These are phyloP conservation scores for Limnanthes douglasii DNA, from an alignment of 345 rosid species.

Conservation along the genomic window DNA sequence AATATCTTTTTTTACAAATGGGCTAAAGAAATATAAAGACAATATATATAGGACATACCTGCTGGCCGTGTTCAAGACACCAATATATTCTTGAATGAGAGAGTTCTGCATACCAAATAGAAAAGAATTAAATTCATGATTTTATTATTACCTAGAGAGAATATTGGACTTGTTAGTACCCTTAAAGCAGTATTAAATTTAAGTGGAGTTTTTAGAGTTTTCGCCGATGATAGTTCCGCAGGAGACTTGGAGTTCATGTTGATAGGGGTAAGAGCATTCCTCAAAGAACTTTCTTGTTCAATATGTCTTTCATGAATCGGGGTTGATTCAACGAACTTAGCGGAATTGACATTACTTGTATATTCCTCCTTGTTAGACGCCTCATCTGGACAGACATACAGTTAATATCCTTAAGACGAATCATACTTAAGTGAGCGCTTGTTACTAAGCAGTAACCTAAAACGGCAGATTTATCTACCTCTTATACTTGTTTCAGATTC, in stretches of 20 bases:
- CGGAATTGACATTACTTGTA: neutral
- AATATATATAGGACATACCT: conserved; percentile 23
- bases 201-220: conserved; percentile 35
- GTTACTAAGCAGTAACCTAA: conserved; percentile 1
- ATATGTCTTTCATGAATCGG: conserved; percentile 11
- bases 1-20: too few relatives aligned
- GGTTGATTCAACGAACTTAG: conserved; percentile 4
- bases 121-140: conserved; percentile 4
- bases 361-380: conserved; percentile 11
- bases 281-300: conserved; percentile 24
- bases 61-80: conserved; percentile 60
- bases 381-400: conserved; percentile 8
- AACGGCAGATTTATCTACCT: conserved; percentile 25
- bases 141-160: too few relatives aligned
- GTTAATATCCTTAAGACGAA: conserved; percentile 1
- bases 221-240: conserved; percentile 16
- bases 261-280: conserved; percentile 52
- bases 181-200: conserved; percentile 40
- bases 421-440: neutral
- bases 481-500: conserved; percentile 11
- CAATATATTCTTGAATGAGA: conserved; percentile 45
- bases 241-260: conserved; percentile 17
- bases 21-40: neutral
- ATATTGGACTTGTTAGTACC: conserved; percentile 27
- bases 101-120: conserved; percentile 28